Evolutionary conservation across 768 basidiomycete genomes (phyloP), one percentile per base, ranked within the genome.

Genomic region (Mycena metata): DNA sequence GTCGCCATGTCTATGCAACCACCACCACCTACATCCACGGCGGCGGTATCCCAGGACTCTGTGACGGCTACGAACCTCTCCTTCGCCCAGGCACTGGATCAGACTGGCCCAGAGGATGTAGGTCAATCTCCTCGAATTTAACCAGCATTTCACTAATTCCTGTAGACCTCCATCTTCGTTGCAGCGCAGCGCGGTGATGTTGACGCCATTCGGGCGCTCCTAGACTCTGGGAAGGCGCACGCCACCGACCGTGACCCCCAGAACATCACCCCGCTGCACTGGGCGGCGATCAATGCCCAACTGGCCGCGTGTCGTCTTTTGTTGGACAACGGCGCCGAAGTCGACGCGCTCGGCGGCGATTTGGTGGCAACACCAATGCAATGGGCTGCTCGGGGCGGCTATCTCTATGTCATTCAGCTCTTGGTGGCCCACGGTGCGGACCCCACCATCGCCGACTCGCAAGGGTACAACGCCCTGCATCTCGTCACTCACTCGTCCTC

Each of bases 201-300:
- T 9, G 76, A 79, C 11, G 80, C 86, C 46, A 79, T 97, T 33
- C 86, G 86, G 8, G 78, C 87, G 56, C 86, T 96, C 64, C 83
- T 96, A 45, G 88, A 90, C 72, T 91, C 90, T 1, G 92, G 92
- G 5, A 82, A 84, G 66, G 91, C 91, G 21, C 84, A 80, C 8
- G 92, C 90, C 21, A 90, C 90, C 16, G 94, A 95, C 79, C 84
- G 92, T 54, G 97, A 99, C 80, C 85, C 87, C 33, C 93, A 97
- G 78, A 96, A 96, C 73, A 94, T 98, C 69, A 97, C 96, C 0
- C 92, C 98, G 2, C 87, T 99, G 2, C 98, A 99, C 76, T 99
- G 98, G 98, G 96, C 98, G 10, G 92, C 96, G 1, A 98, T 99
- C 76, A 98, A 98, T 74, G 96, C 96, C 4, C 96, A 98, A 76